Conservation (phyloP, 2,329 filamentous ascomycete genomes). For the Claviceps citrina region DNA sequence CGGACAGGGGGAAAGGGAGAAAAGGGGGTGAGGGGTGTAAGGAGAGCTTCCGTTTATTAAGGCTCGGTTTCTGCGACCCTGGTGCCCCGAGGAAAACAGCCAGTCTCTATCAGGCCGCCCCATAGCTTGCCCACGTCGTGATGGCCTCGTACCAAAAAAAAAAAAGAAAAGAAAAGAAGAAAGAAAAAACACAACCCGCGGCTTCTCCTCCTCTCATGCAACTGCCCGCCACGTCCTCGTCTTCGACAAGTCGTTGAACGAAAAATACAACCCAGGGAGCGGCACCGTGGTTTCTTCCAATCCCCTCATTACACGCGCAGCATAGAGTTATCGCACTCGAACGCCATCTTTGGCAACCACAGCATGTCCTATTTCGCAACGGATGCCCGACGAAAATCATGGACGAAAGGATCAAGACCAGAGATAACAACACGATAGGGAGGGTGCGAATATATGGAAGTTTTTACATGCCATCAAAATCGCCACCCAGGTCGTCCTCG, state of each 20-base stretch:
- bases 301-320: background rate
- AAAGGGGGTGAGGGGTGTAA: no score
- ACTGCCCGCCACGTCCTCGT: background rate
- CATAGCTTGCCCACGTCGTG: no score
- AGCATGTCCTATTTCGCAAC: background rate
- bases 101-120: no score
- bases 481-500: constrained; percentile 86
- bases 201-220: no score
- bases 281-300: background rate
- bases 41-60: no score
- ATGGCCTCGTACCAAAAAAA: background rate
- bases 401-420: no score
- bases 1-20: no score
- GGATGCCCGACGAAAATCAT: no score
- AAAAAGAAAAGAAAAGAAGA: background rate
- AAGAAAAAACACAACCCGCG: background rate
- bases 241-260: background rate
- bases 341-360: background rate
- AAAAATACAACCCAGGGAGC: background rate
- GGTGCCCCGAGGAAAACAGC: no score
- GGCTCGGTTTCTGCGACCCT: no score
- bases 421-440: constrained; percentile 5
- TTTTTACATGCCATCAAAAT: constrained; percentile 84
- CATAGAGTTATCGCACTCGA: background rate
- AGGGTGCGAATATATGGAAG: background rate